These are phyloP conservation scores for Pezicula neosporulosa DNA, from an alignment of 2,329 filamentous ascomycete genomes.

Conservation along the genomic window DNA sequence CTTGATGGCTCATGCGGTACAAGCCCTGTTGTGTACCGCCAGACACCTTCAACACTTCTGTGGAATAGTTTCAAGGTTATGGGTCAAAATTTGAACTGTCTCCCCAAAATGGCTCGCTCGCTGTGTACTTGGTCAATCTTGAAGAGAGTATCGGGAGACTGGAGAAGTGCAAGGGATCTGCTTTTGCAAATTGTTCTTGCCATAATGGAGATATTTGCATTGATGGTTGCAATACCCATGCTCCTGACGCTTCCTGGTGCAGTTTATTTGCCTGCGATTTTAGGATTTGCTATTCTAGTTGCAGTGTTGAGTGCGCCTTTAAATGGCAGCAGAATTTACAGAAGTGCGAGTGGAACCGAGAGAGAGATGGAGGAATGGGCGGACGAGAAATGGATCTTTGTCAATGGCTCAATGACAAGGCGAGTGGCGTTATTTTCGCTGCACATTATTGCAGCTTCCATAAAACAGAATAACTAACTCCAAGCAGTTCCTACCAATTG, in stretches of 20 bases:
- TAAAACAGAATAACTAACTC: neutral
- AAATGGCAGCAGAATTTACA: slow-evolving; percentile 6
- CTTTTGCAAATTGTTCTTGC: slow-evolving; percentile 7
- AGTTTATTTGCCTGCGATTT: slow-evolving; percentile 2
- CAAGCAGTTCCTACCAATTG: slow-evolving; percentile 54
- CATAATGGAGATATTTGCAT: slow-evolving; percentile 7
- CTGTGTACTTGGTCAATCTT: neutral
- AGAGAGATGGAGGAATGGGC: slow-evolving; percentile 1
- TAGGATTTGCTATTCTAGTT: slow-evolving; percentile 1
- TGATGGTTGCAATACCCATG: slow-evolving; percentile 5
- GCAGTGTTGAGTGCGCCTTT: slow-evolving; percentile 5
- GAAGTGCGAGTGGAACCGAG: neutral
- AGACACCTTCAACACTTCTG: slow-evolving; percentile 1
- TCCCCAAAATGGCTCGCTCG: slow-evolving; percentile 7
- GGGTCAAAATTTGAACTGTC: slow-evolving; percentile 5
- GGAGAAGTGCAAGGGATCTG: slow-evolving; percentile 6
- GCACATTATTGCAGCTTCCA: no score
- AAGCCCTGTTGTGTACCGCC: slow-evolving; percentile 5
- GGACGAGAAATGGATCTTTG: slow-evolving; percentile 12
- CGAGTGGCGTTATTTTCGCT: neutral
- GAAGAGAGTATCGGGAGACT: neutral
- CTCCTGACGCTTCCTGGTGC: slow-evolving; percentile 10
- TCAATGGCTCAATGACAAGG: slow-evolving; percentile 15
- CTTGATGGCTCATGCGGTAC: slow-evolving; percentile 15
- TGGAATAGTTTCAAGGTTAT: slow-evolving; percentile 7